phyloP scores from a whole-genome alignment of 78 protist genomes.

The Pigoraptor vietnamica region DNA sequence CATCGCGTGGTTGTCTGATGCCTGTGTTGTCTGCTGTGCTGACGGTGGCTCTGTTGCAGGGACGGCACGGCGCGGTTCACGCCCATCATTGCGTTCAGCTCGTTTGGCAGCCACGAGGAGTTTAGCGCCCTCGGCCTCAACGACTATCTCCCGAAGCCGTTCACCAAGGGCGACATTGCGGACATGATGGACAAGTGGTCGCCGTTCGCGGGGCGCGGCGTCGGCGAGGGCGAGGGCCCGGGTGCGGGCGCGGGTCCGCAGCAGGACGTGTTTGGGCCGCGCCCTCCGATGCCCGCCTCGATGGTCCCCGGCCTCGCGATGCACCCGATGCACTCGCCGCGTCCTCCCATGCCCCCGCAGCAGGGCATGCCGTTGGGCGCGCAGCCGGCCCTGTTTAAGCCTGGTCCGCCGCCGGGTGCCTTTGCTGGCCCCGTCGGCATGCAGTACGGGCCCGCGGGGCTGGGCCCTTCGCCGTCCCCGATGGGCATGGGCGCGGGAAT shows the following conservation, averaged over 20 bases:
- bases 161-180: neutral
- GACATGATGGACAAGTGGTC: neutral
- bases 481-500: no score
- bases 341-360: no score
- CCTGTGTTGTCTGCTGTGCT: neutral
- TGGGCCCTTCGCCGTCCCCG: no score
- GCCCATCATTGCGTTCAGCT: constrained; percentile 1
- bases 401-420: no score
- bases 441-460: no score
- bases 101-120: neutral
- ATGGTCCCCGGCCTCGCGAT: no score
- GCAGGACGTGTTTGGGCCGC: no score
- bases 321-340: no score
- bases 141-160: constrained; percentile 2
- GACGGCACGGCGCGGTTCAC: neutral
- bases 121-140: neutral
- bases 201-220: neutral
- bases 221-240: neutral
- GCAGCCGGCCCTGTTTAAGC: no score
- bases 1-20: neutral
- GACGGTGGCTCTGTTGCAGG: neutral
- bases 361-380: no score
- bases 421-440: no score
- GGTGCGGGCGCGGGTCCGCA: no score
- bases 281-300: neutral